Percentiles rank a stretch among this genome's conserved stretches.
Conservation (phyloP, 345 rosid genomes). For the Mallotus nudiflorus region DNA sequence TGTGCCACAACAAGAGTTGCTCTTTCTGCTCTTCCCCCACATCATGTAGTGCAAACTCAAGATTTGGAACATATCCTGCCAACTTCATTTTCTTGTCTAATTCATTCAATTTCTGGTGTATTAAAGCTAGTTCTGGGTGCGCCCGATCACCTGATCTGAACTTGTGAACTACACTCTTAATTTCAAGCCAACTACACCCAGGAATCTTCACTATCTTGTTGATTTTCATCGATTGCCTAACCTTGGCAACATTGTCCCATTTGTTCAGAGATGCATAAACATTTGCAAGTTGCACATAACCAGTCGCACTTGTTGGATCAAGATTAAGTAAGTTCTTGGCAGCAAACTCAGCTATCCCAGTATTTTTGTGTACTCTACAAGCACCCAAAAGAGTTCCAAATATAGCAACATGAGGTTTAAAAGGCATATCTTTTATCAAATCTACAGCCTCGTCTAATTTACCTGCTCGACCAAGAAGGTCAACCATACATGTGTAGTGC, state of each 20-base stretch:
- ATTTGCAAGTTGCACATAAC: constrained; percentile 69
- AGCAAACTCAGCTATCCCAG: constrained; percentile 60
- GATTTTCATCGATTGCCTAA: constrained; percentile 55
- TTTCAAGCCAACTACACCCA: constrained; percentile 76
- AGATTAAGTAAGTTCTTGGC: constrained; percentile 52
- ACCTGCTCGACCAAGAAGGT: constrained; percentile 74
- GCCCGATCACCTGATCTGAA: constrained; percentile 63
- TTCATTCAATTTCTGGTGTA: constrained; percentile 60
- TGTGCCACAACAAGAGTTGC: constrained; percentile 69
- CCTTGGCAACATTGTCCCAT: constrained; percentile 63
- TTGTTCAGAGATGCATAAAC: constrained; percentile 51
- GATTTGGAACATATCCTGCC: constrained; percentile 75
- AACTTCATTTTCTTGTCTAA: constrained; percentile 67
- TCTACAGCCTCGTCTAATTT: constrained; percentile 54
- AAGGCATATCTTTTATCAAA: constrained; percentile 57
- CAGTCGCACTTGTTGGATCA: constrained; percentile 57
- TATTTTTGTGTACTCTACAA: constrained; percentile 67
- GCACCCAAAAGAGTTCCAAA: constrained; percentile 75
- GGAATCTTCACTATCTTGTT: constrained; percentile 58
- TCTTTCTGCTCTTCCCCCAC: constrained; percentile 66
- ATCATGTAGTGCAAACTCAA: constrained; percentile 75
- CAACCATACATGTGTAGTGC: constrained; percentile 73
- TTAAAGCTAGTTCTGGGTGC: constrained; percentile 55
- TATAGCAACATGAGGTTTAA: constrained; percentile 53
- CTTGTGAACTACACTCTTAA: constrained; percentile 45